A percentile compares a stretch with the other conserved stretches of the same genome.
These are phyloP conservation scores for Lachancea kluyveri DNA, from an alignment of 805 yeast genomes.

Conservation along the genomic window DNA sequence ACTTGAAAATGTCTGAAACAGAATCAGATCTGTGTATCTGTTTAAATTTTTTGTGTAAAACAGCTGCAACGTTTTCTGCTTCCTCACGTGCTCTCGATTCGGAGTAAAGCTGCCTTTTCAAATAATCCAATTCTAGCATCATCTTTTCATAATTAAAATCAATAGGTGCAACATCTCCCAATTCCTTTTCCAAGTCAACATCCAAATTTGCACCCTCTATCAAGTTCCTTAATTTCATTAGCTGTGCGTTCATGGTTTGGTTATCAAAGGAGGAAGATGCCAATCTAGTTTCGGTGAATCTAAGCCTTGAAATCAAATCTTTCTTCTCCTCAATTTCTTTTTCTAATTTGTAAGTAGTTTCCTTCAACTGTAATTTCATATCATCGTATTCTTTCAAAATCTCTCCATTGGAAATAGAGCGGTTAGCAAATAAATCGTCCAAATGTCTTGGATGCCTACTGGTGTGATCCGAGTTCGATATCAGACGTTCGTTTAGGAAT, in stretches of 20 bases:
- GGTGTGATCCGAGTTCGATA: constrained; percentile 18
- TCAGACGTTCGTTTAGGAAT: constrained; percentile 26
- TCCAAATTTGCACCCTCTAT: constrained; percentile 21
- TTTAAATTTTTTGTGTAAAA: constrained; percentile 19
- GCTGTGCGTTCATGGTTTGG: constrained; percentile 40
- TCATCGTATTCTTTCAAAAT: constrained; percentile 37
- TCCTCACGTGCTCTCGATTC: constrained; percentile 46
- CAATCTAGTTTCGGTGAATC: constrained; percentile 54
- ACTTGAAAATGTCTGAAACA: constrained; percentile 35
- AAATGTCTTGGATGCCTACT: constrained; percentile 15
- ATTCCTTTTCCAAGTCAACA: constrained; percentile 22
- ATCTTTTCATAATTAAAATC: constrained; percentile 30
- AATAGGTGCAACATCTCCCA: constrained; percentile 12
- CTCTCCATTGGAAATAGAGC: constrained; percentile 22
- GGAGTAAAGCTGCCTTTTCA: constrained; percentile 43
- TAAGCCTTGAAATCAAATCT: constrained; percentile 49
- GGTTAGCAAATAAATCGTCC: constrained; percentile 18
- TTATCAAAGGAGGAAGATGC: constrained; percentile 59
- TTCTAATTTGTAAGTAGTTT: constrained; percentile 42
- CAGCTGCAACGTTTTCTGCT: constrained; percentile 40
- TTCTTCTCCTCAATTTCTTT: constrained; percentile 39
- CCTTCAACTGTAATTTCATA: constrained; percentile 47
- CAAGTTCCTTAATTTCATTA: constrained; percentile 33
- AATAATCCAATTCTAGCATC: constrained; percentile 39
- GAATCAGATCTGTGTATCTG: constrained; percentile 24